phyloP scores from a whole-genome alignment of 2,329 filamentous ascomycete species.

The Talaromyces sp. region DNA sequence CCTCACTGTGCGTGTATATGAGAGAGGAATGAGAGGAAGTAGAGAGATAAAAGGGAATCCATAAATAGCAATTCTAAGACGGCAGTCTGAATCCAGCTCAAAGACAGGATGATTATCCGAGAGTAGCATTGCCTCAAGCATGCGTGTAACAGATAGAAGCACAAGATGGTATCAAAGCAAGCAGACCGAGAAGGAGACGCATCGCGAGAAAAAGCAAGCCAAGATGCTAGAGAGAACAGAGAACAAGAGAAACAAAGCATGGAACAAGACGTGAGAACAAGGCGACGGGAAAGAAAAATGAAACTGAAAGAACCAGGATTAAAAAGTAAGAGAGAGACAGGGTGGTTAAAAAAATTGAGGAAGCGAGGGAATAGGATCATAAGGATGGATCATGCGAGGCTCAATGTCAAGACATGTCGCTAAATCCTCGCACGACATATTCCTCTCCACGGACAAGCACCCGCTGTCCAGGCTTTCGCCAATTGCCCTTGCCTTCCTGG shows the following conservation, averaged over 20 bases:
- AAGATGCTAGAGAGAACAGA: background rate
- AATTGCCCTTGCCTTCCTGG: constrained; percentile 9
- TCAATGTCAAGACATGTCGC: background rate
- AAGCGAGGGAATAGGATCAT: background rate
- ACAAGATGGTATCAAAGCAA: constrained; percentile 10
- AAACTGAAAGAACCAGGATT: background rate
- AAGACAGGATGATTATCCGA: constrained; percentile 3
- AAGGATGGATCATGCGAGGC: background rate
- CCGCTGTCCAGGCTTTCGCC: constrained; percentile 8
- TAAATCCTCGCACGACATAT: constrained; percentile 10
- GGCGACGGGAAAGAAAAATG: background rate
- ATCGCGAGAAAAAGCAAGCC: background rate
- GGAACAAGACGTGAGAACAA: no score
- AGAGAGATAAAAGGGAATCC: background rate
- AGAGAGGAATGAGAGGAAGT: background rate
- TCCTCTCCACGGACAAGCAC: constrained; percentile 9
- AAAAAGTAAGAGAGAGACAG: background rate
- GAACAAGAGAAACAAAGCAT: background rate
- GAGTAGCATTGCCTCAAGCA: constrained; percentile 4
- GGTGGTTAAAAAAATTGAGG: background rate
- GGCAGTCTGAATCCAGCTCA: background rate
- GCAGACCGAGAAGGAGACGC: background rate
- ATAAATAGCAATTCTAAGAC: background rate
- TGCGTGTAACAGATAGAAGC: constrained; percentile 1
- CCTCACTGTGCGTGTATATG: background rate